These are phyloP conservation scores for Paecilomyces sp. DNA, from an alignment of 2,329 filamentous ascomycete species.

Conservation along the genomic window DNA sequence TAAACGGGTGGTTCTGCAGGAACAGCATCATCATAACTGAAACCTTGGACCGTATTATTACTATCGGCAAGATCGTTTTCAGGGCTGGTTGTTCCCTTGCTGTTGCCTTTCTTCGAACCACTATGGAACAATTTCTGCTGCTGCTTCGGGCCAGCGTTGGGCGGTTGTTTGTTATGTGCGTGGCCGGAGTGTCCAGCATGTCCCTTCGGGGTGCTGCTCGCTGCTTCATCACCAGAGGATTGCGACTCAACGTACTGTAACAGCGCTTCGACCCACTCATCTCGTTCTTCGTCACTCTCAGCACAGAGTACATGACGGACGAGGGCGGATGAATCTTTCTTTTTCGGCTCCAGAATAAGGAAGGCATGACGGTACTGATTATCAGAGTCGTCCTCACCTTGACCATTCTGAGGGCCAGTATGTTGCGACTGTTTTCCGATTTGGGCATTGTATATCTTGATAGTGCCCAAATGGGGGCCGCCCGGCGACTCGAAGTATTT, in stretches of 20 bases:
- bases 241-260: constrained; percentile 72
- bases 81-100: constrained; percentile 31
- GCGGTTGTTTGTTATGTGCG: constrained; percentile 11
- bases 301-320: constrained; percentile 93
- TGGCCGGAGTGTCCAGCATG: constrained; percentile 7
- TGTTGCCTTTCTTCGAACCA: constrained; percentile 18
- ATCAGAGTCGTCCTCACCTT: constrained; percentile 64
- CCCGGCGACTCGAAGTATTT: constrained; percentile 91
- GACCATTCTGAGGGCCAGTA: constrained; percentile 44
- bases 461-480: constrained; percentile 83
- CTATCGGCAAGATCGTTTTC: constrained; percentile 24
- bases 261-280: constrained; percentile 86
- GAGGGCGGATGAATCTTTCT: constrained; percentile 81
- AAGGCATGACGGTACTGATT: constrained; percentile 97
- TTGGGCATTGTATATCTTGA: constrained; percentile 83
- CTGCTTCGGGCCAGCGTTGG: constrained; percentile 15
- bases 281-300: constrained; percentile 86
- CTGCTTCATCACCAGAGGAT: constrained; percentile 24
- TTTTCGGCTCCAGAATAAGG: constrained; percentile 88
- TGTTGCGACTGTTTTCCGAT: constrained; percentile 85
- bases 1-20: constrained; percentile 51
- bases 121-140: constrained; percentile 16
- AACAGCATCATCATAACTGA: constrained; percentile 52
- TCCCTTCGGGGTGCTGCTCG: constrained; percentile 10
- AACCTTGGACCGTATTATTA: constrained; percentile 24